These are phyloP conservation scores for Pseudoturritis turrita DNA, from an alignment of 345 rosid species.

Conservation along the genomic window DNA sequence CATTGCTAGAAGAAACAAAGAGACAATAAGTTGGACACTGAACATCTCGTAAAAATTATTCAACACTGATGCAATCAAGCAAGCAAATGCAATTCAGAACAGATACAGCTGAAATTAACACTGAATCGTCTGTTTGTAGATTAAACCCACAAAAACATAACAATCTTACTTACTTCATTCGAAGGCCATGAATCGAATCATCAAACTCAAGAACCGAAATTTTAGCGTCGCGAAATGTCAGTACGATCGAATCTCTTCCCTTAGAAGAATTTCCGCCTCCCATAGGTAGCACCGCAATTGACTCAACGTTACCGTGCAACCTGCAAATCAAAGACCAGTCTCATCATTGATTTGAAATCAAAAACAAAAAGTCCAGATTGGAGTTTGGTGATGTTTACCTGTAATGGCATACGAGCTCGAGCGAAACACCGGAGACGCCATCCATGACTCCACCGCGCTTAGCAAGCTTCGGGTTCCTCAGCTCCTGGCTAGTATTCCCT, in stretches of 20 bases:
- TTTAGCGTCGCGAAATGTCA: slow-evolving; percentile 80
- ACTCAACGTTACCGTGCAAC: slow-evolving; percentile 91
- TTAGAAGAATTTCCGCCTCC: slow-evolving; percentile 63
- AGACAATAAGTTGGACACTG: background rate
- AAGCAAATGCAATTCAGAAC: background rate
- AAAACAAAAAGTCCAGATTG: background rate
- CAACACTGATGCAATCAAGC: background rate
- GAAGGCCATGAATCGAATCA: slow-evolving; percentile 82
- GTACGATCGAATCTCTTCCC: slow-evolving; percentile 73
- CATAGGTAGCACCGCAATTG: slow-evolving; percentile 62
- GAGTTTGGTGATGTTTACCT: slow-evolving; percentile 36
- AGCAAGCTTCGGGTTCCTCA: slow-evolving; percentile 38
- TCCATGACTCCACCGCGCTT: slow-evolving; percentile 80
- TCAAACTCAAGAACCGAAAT: slow-evolving; percentile 86
- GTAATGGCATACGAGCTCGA: slow-evolving; percentile 90
- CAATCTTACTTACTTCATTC: slow-evolving; percentile 59
- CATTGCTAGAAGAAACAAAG: background rate
- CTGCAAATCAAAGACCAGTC: slow-evolving; percentile 31
- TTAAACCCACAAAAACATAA: background rate
- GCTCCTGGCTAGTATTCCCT: slow-evolving; percentile 31
- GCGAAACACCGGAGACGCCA: slow-evolving; percentile 72
- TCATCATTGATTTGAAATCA: background rate
- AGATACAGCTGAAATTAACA: background rate
- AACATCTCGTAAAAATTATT: background rate
- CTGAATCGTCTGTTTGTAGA: background rate